Evolutionary conservation across 1,284 basidiomycete species (phyloP), one percentile per base, ranked within the genome.

Genomic region (Melampsora larici-populina): DNA sequence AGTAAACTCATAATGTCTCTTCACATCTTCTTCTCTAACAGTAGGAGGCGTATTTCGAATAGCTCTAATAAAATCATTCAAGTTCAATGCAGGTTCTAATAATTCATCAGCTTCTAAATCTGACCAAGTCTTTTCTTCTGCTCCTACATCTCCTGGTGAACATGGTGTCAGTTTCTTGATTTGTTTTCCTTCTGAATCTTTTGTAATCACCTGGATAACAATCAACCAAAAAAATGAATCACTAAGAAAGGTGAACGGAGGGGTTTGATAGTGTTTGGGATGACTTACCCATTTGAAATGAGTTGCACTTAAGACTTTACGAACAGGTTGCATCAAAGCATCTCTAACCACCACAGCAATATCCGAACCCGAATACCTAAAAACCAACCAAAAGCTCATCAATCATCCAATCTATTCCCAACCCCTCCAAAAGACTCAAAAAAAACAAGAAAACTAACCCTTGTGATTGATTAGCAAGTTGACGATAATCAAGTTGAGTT

Each of bases 261-360:
- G n/a, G n/a, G n/a, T n/a, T n/a, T n/a, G n/a, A n/a, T n/a, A n/a
- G n/a, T n/a, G n/a, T 55, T 31, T 33, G 68, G 3, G 26, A 6
- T 21, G 6, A 81, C 84, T 79, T 60, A 87, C 85, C 82, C 86
- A 84, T 79, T 94, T 95, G 87, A 99, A 99, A 85, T 99, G 96
- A 1, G 95, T 97, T 0, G 97, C 94, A 33, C 90, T 90, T 63
- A 98, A 89, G 60, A 99, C 94, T 84, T 98, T 99, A 77, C 97
- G 90, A 29, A 99, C 93, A 0, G 97, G 96, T 84, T 99, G 95
- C 96, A 99, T 99, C 78, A 99, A 87, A 0, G 96, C 96, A 82
- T 99, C 97, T 78, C 95, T 91, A 11, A 99, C 96, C 68, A 97
- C 88, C 79, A 97, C 92, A 1, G 94, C 90, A 79, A 99, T 94